phyloP scores from a whole-genome alignment of 306 rosid species.

The Cicer yamashitae region DNA sequence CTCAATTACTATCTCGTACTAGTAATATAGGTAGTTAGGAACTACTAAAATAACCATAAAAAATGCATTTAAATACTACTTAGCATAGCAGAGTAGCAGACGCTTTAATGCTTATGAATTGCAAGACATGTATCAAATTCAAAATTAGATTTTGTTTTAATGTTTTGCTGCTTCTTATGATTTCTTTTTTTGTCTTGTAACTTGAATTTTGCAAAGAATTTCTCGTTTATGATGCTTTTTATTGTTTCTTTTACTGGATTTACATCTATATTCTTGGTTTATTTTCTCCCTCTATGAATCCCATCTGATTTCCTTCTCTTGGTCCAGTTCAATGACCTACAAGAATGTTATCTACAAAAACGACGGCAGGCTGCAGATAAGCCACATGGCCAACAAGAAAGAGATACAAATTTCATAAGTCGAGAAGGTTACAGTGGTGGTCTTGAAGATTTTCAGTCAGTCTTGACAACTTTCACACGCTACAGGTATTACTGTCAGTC shows the following conservation, averaged over 20 bases:
- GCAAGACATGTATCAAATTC: constrained; percentile 4
- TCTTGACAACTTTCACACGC: constrained; percentile 82
- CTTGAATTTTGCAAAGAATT: constrained; percentile 27
- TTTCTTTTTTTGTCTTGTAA: not conserved
- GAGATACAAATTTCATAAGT: constrained; percentile 60
- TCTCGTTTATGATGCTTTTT: constrained; percentile 18
- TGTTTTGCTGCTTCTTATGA: constrained; percentile 7
- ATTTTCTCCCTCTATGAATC: constrained; percentile 28
- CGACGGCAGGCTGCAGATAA: constrained; percentile 74
- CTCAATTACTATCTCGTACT: constrained; percentile 1
- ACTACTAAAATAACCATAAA: constrained; percentile 34
- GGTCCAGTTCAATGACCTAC: constrained; percentile 87
- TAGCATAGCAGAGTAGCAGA: constrained; percentile 29
- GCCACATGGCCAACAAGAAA: constrained; percentile 62
- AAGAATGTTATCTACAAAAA: constrained; percentile 96
- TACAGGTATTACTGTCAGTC: constrained; percentile 69
- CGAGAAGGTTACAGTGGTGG: constrained; percentile 85
- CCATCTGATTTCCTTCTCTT: constrained; percentile 39
- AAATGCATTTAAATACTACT: constrained; percentile 12
- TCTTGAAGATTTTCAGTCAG: constrained; percentile 92
- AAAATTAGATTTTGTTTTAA: constrained; percentile 14
- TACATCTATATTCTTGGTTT: constrained; percentile 24
- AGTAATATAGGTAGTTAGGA: not conserved
- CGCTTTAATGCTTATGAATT: not conserved
- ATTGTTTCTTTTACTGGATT: constrained; percentile 13